These are phyloP conservation scores for Botrytis tulipae DNA, from an alignment of 2,329 filamentous ascomycete genomes.

Conservation along the genomic window DNA sequence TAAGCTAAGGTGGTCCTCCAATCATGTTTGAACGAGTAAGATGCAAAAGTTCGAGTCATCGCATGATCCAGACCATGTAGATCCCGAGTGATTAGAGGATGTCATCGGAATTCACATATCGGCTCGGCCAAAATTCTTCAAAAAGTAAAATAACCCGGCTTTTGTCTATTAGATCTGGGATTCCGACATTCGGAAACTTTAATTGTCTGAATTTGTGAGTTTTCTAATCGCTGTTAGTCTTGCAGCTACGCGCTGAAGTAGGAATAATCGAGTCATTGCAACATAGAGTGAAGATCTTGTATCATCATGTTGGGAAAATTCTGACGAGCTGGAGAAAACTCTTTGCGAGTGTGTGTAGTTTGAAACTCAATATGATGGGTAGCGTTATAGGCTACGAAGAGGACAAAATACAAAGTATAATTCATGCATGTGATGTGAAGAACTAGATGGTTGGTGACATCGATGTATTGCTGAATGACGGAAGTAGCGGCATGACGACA, in stretches of 20 bases:
- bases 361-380: not conserved
- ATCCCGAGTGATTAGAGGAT: accelerated
- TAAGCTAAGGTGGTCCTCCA: not conserved
- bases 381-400: accelerated
- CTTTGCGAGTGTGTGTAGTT: not conserved
- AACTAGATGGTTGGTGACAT: accelerated
- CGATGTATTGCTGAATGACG: not conserved
- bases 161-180: not conserved
- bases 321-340: not conserved
- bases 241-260: too few species aligned
- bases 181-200: not conserved
- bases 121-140: accelerated
- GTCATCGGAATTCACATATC: not conserved
- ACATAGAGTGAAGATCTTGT: not conserved
- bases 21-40: not conserved
- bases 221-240: not conserved
- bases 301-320: not conserved
- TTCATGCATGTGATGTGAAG: not conserved
- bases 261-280: accelerated
- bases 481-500: accelerated
- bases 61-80: accelerated
- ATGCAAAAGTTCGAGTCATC: not conserved
- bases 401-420: not conserved
- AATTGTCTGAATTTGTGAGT: too few species aligned
- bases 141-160: not conserved